Evolutionary conservation across 108 stramenopile genomes (phyloP), one percentile per base, ranked within the genome.

Genomic region (Stephanodiscus minutulus): DNA sequence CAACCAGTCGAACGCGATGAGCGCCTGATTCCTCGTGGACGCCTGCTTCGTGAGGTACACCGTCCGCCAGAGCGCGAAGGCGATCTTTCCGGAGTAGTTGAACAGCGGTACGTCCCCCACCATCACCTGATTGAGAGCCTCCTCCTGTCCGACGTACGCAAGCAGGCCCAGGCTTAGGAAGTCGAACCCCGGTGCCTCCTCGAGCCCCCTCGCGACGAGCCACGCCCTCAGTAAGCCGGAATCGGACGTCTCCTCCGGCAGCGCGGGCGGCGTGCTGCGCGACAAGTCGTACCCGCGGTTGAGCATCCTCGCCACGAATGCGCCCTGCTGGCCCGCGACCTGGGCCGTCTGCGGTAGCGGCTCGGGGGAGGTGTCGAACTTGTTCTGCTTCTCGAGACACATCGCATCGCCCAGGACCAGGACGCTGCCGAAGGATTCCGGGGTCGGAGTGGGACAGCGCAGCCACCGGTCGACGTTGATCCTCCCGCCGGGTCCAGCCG

Each of bases 21-120:
- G 82, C 24, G 85, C 74, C 58, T 90, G 91, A 83, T 95, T 95
- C 11, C 82, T 57, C 37, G 77, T 79, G 12, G 89, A 86, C 35
- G 87, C 88, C 46, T 87, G 91, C 65, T 92, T 92, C 10, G 91
- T 76, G 66, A 91, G 86, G 62, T 95, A 95, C 18, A 89, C 93
- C 31, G 79, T 74, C 17, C 92, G 73, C 93, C 93, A 95, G 11
- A 91, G 46, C 9, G 54, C 55, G 54, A 85, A 93, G 27, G 89
- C 89, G 63, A 86, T 44, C 36, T 79, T 80, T 0, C 93, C 93
- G 22, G 65, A 43, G 57, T 85, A 67, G 62, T 54, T 85, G 56
- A 66, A 76, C 35, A 74, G 60, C 11, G 82, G 82, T 4, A 82
- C 76, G 52, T 84, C 55, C 1, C 83, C 83, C 43, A 84, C 5